phyloP scores from a whole-genome alignment of 768 basidiomycete species.

The Lanmaoa rubissima region DNA sequence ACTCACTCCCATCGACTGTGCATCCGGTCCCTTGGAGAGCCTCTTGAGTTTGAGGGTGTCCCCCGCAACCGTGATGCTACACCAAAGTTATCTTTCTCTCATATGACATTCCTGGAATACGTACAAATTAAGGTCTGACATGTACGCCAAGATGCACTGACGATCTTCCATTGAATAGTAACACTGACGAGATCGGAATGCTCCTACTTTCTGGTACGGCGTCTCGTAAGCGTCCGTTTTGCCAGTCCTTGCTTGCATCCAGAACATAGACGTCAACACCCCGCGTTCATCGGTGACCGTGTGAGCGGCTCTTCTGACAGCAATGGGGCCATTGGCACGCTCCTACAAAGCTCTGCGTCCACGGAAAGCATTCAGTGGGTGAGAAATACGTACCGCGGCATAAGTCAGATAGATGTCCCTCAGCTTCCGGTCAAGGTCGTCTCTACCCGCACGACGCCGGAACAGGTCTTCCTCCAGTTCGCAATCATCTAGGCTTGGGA shows the following conservation, averaged over 20 bases:
- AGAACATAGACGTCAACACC: constrained; percentile 57
- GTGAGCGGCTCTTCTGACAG: constrained; percentile 53
- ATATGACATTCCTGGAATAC: constrained; percentile 26
- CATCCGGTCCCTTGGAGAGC: constrained; percentile 47
- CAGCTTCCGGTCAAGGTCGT: constrained; percentile 33
- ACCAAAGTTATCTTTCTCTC: constrained; percentile 4
- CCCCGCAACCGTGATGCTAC: constrained; percentile 55
- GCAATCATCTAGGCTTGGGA: constrained; percentile 59
- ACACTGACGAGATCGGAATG: background rate
- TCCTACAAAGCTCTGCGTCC: constrained; percentile 47
- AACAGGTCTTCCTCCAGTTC: constrained; percentile 51
- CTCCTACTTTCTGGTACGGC: constrained; percentile 70
- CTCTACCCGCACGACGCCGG: constrained; percentile 25
- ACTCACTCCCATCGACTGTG: constrained; percentile 61
- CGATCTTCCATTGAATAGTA: constrained; percentile 2
- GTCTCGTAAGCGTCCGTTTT: constrained; percentile 58
- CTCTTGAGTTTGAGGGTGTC: constrained; percentile 55
- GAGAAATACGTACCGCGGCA: constrained; percentile 22
- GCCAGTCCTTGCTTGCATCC: constrained; percentile 72
- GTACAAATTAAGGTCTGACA: constrained; percentile 79
- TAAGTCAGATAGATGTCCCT: constrained; percentile 33
- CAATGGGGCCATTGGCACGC: constrained; percentile 65
- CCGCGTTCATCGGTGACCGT: constrained; percentile 46
- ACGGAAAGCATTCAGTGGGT: constrained; percentile 18
- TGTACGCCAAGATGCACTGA: constrained; percentile 76